Evolutionary conservation across 2,329 filamentous ascomycete genomes (phyloP).

Genomic region (Ophiostoma sp.): DNA sequence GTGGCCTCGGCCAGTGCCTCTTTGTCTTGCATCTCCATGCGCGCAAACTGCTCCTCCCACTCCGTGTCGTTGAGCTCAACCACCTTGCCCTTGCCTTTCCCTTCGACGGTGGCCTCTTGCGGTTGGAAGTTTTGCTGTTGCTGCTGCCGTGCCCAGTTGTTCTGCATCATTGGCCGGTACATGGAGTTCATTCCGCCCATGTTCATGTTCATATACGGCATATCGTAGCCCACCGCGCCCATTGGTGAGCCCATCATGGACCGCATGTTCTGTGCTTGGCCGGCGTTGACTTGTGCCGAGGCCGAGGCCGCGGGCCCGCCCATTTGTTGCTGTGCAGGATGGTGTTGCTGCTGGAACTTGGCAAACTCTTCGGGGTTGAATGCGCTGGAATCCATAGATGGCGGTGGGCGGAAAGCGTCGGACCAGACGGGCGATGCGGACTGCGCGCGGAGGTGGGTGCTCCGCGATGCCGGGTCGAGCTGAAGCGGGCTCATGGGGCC

Average conservation of each 20-base stretch:
- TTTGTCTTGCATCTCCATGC: conserved; percentile 67
- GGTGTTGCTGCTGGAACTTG: conserved; percentile 69
- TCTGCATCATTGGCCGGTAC: conserved; percentile 42
- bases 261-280: conserved; percentile 26
- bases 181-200: conserved; percentile 40
- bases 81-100: conserved; percentile 70
- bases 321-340: conserved; percentile 22
- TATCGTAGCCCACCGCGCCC: conserved; percentile 41
- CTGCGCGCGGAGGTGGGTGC: conserved; percentile 48
- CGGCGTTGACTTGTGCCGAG: conserved; percentile 45
- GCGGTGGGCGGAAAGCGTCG: conserved; percentile 51
- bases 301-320: conserved; percentile 44
- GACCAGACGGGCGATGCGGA: conserved; percentile 52
- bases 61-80: conserved; percentile 89
- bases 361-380: conserved; percentile 80
- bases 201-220: conserved; percentile 37
- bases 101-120: conserved; percentile 37
- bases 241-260: conserved; percentile 52
- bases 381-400: conserved; percentile 62
- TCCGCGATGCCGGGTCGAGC: conserved; percentile 43
- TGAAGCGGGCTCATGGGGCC: conserved; percentile 39
- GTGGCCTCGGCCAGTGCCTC: conserved; percentile 51
- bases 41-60: conserved; percentile 94
- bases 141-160: conserved; percentile 41
- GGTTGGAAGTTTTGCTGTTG: conserved; percentile 38